Evolutionary conservation across 108 stramenopile species (phyloP), one percentile per base, ranked within the genome.

Genomic region (Hondaea fermentalgiana): DNA sequence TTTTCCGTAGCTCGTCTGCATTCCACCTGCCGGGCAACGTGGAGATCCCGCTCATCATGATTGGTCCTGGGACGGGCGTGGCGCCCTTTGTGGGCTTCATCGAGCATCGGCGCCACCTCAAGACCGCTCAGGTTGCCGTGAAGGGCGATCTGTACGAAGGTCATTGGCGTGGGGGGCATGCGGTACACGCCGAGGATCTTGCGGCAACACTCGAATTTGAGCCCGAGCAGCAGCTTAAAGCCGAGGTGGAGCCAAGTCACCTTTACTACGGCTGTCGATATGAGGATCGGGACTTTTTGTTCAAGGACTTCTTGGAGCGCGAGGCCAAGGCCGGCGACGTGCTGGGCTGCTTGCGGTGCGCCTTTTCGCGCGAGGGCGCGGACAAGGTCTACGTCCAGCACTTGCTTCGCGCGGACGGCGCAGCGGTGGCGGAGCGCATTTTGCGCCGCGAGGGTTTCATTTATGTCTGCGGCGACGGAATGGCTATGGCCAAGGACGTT

Each of bases 11-110:
- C 25, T 93, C 96, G 5, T 92, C 89, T 12, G 96, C 96, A 23
- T 99, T 99, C 92, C 93, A 91, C 19, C 89, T 97, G 23, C 98
- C 99, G 17, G 59, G 88, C 1, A 87, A 93, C 5, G 89, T 95
- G 6, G 83, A 90, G 8, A 94, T 91, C 28, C 98, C 98, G 4
- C 88, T 99, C 35, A 91, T 99, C 58, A 92, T 99, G 88, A 95
- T 99, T 57, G 99, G 99, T 25, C 99, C 99, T 5, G 99, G 99
- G 25, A 99, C 99, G 5, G 99, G 99, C 14, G 95, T 99, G 43
- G 98, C 99, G 29, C 98, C 99, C 21, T 98, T 99, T 91, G 92
- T 97, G 87, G 97, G 97, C 90, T 98, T 99, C 83, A 51, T 99
- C 35, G 87, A 92, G 17, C 92, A 93, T 69, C 90, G 94, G 44